Evolutionary conservation across 1,284 basidiomycete genomes (phyloP), one percentile per base, ranked within the genome.

Genomic region (Takashimella koratensis): DNA sequence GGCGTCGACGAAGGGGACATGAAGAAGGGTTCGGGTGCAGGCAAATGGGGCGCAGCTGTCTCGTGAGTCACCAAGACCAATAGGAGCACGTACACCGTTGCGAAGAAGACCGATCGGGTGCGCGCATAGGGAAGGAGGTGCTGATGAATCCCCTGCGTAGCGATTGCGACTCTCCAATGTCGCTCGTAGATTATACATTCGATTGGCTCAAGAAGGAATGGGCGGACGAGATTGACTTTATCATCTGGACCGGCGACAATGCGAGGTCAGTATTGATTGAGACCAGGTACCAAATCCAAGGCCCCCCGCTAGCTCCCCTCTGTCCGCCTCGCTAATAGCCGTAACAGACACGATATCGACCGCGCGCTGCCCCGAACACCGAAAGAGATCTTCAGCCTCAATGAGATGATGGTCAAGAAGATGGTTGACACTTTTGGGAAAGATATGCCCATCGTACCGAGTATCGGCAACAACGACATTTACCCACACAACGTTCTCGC

Each of bases 211-310:
- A 86, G 53, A 80, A 85, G 66, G 82, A 90, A 64, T 92, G 89
- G 88, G 81, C 84, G 45, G 79, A 83, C 57, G 85, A 90, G 64
- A 82, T 97, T 44, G 93, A 97, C 73, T 97, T 96, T 73, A 87
- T 94, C 22, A 80, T 94, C 43, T 92, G 89, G 90, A 95, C 91
- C 5, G 92, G 92, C 40, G 92, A 96, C 75, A 92, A 85, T 75
- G 92, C 90, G 30, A 84, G 88, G 88, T 88, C 64, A 62, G 74
- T 52, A 39, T 10, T 24, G 11, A 22, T n/a, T n/a, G n/a, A n/a
- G n/a, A n/a, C n/a, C n/a, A n/a, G n/a, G n/a, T n/a, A n/a, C n/a
- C n/a, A n/a, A n/a, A n/a, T n/a, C n/a, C n/a, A n/a, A n/a, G n/a
- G n/a, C n/a, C n/a, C n/a, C n/a, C n/a, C n/a, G n/a, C n/a, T n/a